Base-by-base conservation (phyloP, 164 flowering plant genomes). In the Berberis thunbergii region DNA sequence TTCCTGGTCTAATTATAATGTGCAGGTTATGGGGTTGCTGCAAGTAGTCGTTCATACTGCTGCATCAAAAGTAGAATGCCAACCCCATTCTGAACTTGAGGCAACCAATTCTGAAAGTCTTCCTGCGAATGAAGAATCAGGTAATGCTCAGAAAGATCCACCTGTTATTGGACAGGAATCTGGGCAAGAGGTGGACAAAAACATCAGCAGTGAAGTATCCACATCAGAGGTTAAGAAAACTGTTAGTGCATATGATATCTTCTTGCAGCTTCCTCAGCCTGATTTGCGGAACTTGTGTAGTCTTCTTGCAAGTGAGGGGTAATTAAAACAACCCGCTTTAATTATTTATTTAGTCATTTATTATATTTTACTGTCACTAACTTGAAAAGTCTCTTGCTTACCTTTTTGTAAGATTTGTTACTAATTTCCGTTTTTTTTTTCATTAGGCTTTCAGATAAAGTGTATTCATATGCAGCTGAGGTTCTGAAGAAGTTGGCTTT, bases 281-380 rank as follows among this genome's bases (percentile, higher is more conserved):
- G 97, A 85, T 59, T 66, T 93, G 74, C 78, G 78, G 63, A 84
- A 85, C 73, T 78, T 93, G 7, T 93, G 96, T 74, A 68, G 75
- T 60, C 88, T 93, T 74, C 96, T 93, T 76, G 96, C 96, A 58
- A 84, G 72, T 61, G 96, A 86, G 64, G 97, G 98, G 98, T 93
- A 93, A 53, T 59, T 66, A 59, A 45, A 11, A 41, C 53, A 26
- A 26, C 26, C 26, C 26, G 26, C 26, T 26, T 26, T 26, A 26
- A 12, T 13, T 40, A 43, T 46, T 53, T 63, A 38, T 12, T 64
- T 69, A 49, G 10, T 13, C 12, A 41, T 45, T 50, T 62, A 42
- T 13, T 63, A 26, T 26, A 56, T 42, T 42, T 49, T 56, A 13
- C 44, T 62, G 10, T 45, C 40, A 13, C 38, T 64, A 26, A 43